Evolutionary conservation across 345 rosid genomes (phyloP).

Genomic region (Anacardium occidentale): DNA sequence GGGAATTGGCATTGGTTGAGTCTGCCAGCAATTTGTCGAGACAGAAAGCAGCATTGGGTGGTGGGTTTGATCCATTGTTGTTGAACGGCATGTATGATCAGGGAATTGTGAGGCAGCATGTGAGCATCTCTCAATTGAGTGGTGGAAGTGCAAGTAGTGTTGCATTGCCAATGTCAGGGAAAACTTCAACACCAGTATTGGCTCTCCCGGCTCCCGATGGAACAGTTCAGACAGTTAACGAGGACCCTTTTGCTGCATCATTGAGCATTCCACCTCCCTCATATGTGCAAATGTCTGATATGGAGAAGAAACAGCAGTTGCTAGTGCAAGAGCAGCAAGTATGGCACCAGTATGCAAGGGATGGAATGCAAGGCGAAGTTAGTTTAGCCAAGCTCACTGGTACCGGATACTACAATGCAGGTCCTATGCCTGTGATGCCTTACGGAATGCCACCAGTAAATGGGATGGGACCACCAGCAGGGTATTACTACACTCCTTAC

Average conservation of each 20-base stretch:
- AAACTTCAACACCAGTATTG: slow-evolving; percentile 48
- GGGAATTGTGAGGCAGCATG: slow-evolving; percentile 69
- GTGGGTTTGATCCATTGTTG: slow-evolving; percentile 80
- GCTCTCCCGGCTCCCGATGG: slow-evolving; percentile 89
- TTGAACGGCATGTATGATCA: slow-evolving; percentile 92
- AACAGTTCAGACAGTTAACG: slow-evolving; percentile 59
- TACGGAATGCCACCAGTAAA: slow-evolving; percentile 55
- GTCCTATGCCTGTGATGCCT: slow-evolving; percentile 47
- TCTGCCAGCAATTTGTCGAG: slow-evolving; percentile 68
- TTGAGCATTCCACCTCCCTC: slow-evolving; percentile 68
- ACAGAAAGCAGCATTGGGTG: slow-evolving; percentile 76
- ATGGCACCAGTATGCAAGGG: slow-evolving; percentile 70
- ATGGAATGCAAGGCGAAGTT: slow-evolving; percentile 82
- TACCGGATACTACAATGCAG: slow-evolving; percentile 33
- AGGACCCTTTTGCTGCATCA: slow-evolving; percentile 77
- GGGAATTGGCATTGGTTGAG: slow-evolving; percentile 92
- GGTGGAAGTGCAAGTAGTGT: slow-evolving; percentile 87
- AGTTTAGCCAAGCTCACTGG: slow-evolving; percentile 59
- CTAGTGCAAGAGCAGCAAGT: slow-evolving; percentile 69
- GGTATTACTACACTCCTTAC: slow-evolving; percentile 49
- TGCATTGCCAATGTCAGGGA: slow-evolving; percentile 51
- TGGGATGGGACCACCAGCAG: slow-evolving; percentile 47
- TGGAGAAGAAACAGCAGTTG: slow-evolving; percentile 72
- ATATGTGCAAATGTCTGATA: slow-evolving; percentile 76
- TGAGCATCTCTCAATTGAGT: slow-evolving; percentile 44